Conservation (phyloP, 768 basidiomycete species). For the Arthromyces matolae region DNA sequence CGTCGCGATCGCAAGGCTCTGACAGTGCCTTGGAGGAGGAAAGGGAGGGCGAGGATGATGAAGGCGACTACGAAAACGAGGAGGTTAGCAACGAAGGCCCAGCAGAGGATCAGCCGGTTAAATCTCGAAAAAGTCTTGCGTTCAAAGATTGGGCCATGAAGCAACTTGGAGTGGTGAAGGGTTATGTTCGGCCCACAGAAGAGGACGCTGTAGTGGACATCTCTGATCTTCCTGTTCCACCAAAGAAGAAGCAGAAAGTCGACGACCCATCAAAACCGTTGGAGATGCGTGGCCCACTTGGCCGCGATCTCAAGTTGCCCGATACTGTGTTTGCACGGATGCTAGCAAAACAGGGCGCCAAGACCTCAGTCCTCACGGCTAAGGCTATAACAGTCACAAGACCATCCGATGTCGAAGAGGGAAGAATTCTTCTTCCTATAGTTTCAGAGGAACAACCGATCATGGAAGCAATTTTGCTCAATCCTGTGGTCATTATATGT, state of each 20-base stretch:
- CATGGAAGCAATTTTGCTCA: constrained; percentile 84
- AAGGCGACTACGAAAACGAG: constrained; percentile 8
- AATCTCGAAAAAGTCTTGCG: constrained; percentile 39
- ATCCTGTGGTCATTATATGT: constrained; percentile 81
- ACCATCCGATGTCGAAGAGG: constrained; percentile 67
- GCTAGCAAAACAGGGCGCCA: constrained; percentile 23
- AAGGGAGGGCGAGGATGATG: constrained; percentile 19
- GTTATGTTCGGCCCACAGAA: constrained; percentile 24
- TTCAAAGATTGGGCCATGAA: constrained; percentile 92
- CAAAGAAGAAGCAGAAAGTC: constrained; percentile 48
- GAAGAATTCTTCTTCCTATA: constrained; percentile 80
- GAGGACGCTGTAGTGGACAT: constrained; percentile 10
- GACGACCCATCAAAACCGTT: constrained; percentile 24
- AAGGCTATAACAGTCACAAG: constrained; percentile 58
- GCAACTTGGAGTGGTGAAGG: constrained; percentile 57
- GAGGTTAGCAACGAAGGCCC: constrained; percentile 12
- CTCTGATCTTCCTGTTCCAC: constrained; percentile 25
- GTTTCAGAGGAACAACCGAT: constrained; percentile 91
- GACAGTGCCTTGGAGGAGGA: constrained; percentile 19
- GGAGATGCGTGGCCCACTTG: constrained; percentile 76
- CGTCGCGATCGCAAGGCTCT: constrained; percentile 4
- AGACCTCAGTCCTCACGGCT: constrained; percentile 19
- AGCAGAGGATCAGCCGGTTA: constrained; percentile 20
- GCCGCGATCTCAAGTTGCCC: constrained; percentile 66
- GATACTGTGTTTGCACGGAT: constrained; percentile 59